These are phyloP conservation scores for Pseudevernia furfuracea DNA, from an alignment of 495 filamentous ascomycete genomes.

Conservation along the genomic window DNA sequence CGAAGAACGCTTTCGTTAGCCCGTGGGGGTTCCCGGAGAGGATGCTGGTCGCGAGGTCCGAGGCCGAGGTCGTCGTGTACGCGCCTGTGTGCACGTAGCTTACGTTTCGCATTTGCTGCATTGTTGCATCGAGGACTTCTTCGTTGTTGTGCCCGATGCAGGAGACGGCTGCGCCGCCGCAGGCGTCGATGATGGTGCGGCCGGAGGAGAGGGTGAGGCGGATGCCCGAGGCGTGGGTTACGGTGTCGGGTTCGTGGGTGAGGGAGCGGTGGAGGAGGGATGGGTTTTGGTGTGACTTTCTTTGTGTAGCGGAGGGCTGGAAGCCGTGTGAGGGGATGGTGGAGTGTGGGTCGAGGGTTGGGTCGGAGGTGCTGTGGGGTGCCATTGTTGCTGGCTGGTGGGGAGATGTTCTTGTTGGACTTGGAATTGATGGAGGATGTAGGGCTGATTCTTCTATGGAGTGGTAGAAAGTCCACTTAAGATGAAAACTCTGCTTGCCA, in stretches of 20 bases:
- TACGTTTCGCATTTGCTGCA: constrained; percentile 42
- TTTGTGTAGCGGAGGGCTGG: constrained; percentile 11
- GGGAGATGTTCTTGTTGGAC: no score
- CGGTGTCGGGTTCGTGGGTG: constrained; percentile 35
- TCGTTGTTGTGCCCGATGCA: constrained; percentile 45
- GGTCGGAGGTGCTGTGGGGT: neutral
- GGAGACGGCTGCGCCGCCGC: constrained; percentile 44
- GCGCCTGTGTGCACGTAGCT: constrained; percentile 49
- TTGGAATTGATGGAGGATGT: no score
- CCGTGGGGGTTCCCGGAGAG: constrained; percentile 36
- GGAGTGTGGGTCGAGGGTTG: neutral
- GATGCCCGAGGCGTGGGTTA: constrained; percentile 38
- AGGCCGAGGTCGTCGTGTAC: constrained; percentile 41
- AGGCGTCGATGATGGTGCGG: constrained; percentile 56
- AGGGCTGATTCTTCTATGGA: no score
- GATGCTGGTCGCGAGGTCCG: constrained; percentile 39
- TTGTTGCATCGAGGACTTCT: constrained; percentile 39
- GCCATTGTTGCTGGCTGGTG: neutral
- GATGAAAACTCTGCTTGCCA: no score
- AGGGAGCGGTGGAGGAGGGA: constrained; percentile 41
- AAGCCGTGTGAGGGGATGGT: neutral
- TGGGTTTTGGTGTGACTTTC: neutral
- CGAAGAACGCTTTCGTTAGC: constrained; percentile 40
- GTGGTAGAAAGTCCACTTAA: no score
- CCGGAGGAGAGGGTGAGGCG: constrained; percentile 50